Evolutionary conservation across 2,329 filamentous ascomycete genomes (phyloP).

Genomic region (Colletotrichum tropicicola): DNA sequence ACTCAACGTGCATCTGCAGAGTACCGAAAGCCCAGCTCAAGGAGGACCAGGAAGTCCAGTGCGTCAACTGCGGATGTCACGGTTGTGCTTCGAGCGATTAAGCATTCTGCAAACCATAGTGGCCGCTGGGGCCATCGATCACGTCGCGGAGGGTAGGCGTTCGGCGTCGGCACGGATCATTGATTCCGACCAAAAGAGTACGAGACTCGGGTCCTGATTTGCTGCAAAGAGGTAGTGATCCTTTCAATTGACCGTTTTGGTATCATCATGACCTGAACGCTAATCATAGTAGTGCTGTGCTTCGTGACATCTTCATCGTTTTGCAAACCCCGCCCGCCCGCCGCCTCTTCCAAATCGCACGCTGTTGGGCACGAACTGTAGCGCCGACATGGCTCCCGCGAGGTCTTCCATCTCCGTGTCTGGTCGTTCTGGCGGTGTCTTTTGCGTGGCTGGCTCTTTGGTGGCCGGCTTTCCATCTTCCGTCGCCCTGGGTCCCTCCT

Average conservation of each 20-base stretch:
- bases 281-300: constrained; percentile 29
- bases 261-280: constrained; percentile 38
- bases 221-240: constrained; percentile 46
- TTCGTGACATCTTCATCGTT: constrained; percentile 44
- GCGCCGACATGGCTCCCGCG: constrained; percentile 73
- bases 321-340: constrained; percentile 62
- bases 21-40: constrained; percentile 91
- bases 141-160: constrained; percentile 15
- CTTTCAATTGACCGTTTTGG: constrained; percentile 42
- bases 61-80: constrained; percentile 92
- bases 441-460: not conserved
- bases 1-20: constrained; percentile 95
- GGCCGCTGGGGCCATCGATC: not conserved
- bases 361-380: constrained; percentile 76
- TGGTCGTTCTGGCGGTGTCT: not conserved
- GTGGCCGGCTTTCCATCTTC: not conserved
- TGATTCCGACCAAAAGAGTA: not conserved
- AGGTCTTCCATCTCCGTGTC: constrained; percentile 63
- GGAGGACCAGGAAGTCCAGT: constrained; percentile 89
- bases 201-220: constrained; percentile 21
- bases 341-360: constrained; percentile 71
- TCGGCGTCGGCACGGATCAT: constrained; percentile 16
- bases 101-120: too few species aligned
- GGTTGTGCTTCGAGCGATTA: constrained; percentile 90
- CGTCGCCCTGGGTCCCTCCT: not conserved